phyloP scores from a whole-genome alignment of 176 grass and related monocot genomes.

The Ensete ventricosum region DNA sequence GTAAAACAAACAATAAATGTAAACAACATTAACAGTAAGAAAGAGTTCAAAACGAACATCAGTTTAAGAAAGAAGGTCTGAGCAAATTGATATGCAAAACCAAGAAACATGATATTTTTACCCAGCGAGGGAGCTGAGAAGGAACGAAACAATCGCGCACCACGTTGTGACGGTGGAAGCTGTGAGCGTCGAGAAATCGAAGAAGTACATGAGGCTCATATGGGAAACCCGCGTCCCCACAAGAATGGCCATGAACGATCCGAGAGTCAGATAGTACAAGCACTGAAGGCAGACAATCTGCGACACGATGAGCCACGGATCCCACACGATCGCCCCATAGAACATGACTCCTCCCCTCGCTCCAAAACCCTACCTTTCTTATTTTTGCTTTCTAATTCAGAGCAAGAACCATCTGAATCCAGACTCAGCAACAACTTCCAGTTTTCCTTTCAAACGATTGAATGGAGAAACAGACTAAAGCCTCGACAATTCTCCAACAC shows the following conservation, averaged over 20 bases:
- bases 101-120: constrained; percentile 20
- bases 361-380: neutral
- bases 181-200: constrained; percentile 85
- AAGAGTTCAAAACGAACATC: neutral
- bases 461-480: no score
- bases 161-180: constrained; percentile 74
- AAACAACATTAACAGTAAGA: no score
- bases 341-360: constrained; percentile 50
- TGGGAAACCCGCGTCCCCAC: constrained; percentile 68
- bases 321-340: constrained; percentile 94
- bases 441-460: no score
- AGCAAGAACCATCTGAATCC: neutral
- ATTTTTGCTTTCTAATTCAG: neutral
- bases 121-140: constrained; percentile 69
- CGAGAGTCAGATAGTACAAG: constrained; percentile 81
- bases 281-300: constrained; percentile 98
- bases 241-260: constrained; percentile 57
- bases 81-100: neutral
- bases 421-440: neutral
- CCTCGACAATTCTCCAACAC: neutral
- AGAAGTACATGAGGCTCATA: constrained; percentile 86
- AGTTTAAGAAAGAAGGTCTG: neutral
- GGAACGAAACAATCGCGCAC: constrained; percentile 74
- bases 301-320: constrained; percentile 95
- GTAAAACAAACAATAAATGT: no score